These are phyloP conservation scores for Lolium multiflorum DNA, from an alignment of 176 grass and related monocot genomes.

Conservation along the genomic window DNA sequence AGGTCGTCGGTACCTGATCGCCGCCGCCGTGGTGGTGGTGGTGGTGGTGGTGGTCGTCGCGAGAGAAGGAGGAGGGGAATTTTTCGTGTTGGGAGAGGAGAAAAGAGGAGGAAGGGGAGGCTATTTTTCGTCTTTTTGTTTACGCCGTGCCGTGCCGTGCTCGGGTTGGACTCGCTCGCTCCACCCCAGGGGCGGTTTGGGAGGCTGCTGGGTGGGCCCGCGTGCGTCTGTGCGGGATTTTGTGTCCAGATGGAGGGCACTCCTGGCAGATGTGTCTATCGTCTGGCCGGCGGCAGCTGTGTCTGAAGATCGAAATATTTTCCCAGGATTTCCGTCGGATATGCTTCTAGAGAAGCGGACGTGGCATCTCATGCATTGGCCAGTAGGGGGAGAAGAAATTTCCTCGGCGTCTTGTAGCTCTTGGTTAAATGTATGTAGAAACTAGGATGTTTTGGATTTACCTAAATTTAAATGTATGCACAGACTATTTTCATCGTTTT, in stretches of 20 bases:
- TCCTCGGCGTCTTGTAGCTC: no score
- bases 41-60: neutral
- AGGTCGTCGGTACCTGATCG: conserved; percentile 13
- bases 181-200: neutral
- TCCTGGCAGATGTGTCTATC: neutral
- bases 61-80: conserved; percentile 24
- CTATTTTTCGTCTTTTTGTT: conserved; percentile 36
- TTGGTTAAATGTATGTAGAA: no score
- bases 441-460: no score
- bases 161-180: conserved; percentile 16
- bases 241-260: neutral
- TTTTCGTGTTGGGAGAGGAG: neutral
- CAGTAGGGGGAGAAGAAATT: no score
- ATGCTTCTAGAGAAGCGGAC: no score
- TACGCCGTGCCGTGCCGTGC: conserved; percentile 14
- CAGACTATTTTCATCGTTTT: no score
- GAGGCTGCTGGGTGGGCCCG: neutral
- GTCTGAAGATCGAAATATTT: no score
- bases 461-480: no score
- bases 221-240: neutral
- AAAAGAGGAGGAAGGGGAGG: conserved; percentile 18
- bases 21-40: neutral
- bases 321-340: no score
- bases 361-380: no score
- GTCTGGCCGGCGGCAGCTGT: neutral